Evolutionary conservation across 2,329 filamentous ascomycete species (phyloP), one percentile per base, ranked within the genome.

Genomic region (Hypoxylon sp.): DNA sequence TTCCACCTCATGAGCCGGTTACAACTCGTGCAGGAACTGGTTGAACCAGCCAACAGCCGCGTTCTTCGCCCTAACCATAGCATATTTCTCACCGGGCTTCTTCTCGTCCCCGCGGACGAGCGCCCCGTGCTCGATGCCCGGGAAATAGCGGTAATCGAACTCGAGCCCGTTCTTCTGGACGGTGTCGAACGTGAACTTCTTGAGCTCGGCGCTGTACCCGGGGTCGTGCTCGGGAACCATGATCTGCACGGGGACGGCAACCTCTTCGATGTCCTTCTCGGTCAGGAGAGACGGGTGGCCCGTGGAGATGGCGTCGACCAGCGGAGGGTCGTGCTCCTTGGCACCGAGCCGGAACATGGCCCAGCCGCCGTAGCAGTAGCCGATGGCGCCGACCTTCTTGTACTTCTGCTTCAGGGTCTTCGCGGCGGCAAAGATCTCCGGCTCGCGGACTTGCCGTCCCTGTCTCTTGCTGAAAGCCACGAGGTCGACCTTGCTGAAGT

Each of bases 81-180:
- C 84, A 56, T 78, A 74, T 44, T 78, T 75, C 77, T 86, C 80
- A 0, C 75, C 77, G 1, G 72, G 57, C 14, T 78, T 73, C 2
- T 70, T 73, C 57, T 71, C 70, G 72, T 84, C 75, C 0, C 83
- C 83, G 42, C 84, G 77, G 0, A 78, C 70, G 2, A 82, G 71
- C 50, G 76, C 84, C 2, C 75, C 80, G 75, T 88, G 85, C 61
- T 72, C 74, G 14, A 85, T 73, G 0, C 81, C 81, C 0, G 84
- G 81, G 65, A 85, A 86, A 70, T 85, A 78, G 66, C 81, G 79
- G 72, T 85, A 87, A 51, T 84, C 82, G 65, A 81, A 85, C 11
- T 78, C 71, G 5, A 85, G 58, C 0, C 76, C 77, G 12, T 77
- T 48, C 49, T 70, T 75, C 22, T 73, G 77, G 38, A 86, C 61